A percentile compares a stretch with the other conserved stretches of the same genome.
Evolutionary conservation across 2,329 filamentous ascomycete species (phyloP).

Genomic region (Colletotrichum sp.): DNA sequence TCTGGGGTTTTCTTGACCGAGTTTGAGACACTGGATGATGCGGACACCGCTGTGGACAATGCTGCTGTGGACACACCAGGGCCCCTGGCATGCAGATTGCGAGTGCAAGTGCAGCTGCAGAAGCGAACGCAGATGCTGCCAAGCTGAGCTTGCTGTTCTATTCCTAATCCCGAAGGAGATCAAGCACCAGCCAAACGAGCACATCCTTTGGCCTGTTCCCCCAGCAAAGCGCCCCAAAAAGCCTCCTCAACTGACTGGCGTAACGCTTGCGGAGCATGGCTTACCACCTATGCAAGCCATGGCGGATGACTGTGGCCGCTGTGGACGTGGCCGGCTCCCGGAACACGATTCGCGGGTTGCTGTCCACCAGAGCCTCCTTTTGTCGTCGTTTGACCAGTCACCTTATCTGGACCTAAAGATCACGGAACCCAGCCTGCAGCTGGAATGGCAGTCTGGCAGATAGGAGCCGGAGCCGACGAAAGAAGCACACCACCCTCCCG

Average conservation of each 20-base stretch:
- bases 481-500: neutral
- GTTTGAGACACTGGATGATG: neutral
- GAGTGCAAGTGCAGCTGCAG: neutral
- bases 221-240: neutral
- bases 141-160: neutral
- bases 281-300: neutral
- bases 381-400: neutral
- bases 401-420: neutral
- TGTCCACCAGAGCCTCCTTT: neutral
- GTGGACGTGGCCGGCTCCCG: neutral
- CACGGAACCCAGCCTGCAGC: neutral
- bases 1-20: neutral
- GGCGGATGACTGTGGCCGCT: neutral
- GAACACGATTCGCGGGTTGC: neutral
- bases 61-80: neutral
- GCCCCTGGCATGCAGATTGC: neutral
- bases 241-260: constrained; percentile 19
- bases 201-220: neutral
- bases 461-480: neutral
- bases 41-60: neutral
- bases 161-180: neutral
- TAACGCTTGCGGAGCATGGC: constrained; percentile 10
- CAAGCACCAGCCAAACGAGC: neutral
- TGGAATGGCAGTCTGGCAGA: neutral
- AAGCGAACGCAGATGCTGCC: neutral